Percentiles rank a stretch among this genome's conserved stretches.
These are phyloP conservation scores for Crithidia fasciculata DNA, from an alignment of 208 protist species.

Conservation along the genomic window DNA sequence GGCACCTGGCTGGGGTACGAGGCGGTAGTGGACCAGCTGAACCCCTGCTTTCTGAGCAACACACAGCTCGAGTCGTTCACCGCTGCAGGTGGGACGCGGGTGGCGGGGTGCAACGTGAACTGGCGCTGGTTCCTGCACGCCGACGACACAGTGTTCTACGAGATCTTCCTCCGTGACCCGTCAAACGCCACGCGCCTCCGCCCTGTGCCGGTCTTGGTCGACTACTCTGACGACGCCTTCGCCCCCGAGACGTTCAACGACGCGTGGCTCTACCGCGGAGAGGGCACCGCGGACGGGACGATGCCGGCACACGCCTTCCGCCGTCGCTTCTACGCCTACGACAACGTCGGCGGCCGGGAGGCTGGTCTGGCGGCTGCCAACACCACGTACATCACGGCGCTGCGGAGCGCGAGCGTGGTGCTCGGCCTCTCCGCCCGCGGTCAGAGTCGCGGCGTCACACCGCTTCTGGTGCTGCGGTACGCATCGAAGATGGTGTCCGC, in stretches of 20 bases:
- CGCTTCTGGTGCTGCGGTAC: conserved; percentile 68
- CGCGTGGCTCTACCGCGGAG: conserved; percentile 40
- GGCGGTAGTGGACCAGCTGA: conserved; percentile 51
- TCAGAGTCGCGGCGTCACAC: conserved; percentile 20
- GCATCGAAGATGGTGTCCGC: conserved; percentile 42
- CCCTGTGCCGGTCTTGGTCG: conserved; percentile 66
- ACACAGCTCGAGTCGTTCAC: conserved; percentile 48
- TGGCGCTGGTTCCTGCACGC: conserved; percentile 46
- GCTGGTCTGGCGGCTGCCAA: background rate
- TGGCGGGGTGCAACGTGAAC: conserved; percentile 44
- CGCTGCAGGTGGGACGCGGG: conserved; percentile 45
- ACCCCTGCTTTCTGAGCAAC: conserved; percentile 58
- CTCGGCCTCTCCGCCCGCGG: conserved; percentile 21
- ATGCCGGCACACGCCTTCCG: conserved; percentile 28
- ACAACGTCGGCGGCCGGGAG: conserved; percentile 55
- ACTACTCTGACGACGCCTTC: conserved; percentile 55
- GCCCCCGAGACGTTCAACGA: conserved; percentile 37
- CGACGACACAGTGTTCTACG: conserved; percentile 59
- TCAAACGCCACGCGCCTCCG: conserved; percentile 51
- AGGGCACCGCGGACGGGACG: conserved; percentile 12
- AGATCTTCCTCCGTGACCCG: conserved; percentile 73
- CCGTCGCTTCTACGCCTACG: conserved; percentile 74
- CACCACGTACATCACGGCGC: conserved; percentile 36
- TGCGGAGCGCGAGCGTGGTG: conserved; percentile 42
- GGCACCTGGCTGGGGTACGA: conserved; percentile 63